Base-by-base conservation (phyloP, 495 filamentous ascomycete species). In the Penicillium paradoxum region DNA sequence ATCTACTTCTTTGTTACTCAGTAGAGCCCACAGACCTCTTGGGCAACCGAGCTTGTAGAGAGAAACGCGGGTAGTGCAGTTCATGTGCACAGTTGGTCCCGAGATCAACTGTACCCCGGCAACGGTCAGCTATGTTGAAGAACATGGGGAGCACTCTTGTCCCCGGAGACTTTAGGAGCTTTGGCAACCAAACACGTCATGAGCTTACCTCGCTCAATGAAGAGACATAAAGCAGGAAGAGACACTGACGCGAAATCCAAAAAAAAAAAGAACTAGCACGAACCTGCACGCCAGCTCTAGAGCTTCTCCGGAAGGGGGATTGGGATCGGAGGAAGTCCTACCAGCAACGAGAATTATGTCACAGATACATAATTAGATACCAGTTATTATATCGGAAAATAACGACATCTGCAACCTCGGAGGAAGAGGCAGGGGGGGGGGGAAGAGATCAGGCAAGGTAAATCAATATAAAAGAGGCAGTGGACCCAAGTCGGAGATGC, bases 121-220 rank as follows among this genome's bases (percentile, higher is more conserved):
- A 63, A 66, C 60, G 38, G 50, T 66, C 60, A 66, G 55, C 50
- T 66, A 66, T 63, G 60, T 61, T 57, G 57, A 13, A 47, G 49
- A 40, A 32, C 50, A 55, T 49, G 36, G 24, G 9, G 21, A 41
- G 19, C 37, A 10, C 33, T 43, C 40, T 17, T 29, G 24, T 34
- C 17, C 15, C 15, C 17, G 22, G n/a, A 10, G 11, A 19, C 2
- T 17, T 27, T 24, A 19, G 5, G 9, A 34, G 19, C n/a, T 39
- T 50, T 11, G 14, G 21, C 22, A 29, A 15, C 13, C 25, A 38
- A 21, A n/a, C 1, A 41, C 17, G 30, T 4, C 45, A 14, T 48
- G 41, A 50, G 55, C 50, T 48, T 17, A 45, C 38, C 32, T 42
- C 6, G 17, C 15, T 32, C 34, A 49, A 11, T 7, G n/a, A 3